Base-by-base conservation (phyloP, 495 filamentous ascomycete species). In the Xylaria bambusicola region DNA sequence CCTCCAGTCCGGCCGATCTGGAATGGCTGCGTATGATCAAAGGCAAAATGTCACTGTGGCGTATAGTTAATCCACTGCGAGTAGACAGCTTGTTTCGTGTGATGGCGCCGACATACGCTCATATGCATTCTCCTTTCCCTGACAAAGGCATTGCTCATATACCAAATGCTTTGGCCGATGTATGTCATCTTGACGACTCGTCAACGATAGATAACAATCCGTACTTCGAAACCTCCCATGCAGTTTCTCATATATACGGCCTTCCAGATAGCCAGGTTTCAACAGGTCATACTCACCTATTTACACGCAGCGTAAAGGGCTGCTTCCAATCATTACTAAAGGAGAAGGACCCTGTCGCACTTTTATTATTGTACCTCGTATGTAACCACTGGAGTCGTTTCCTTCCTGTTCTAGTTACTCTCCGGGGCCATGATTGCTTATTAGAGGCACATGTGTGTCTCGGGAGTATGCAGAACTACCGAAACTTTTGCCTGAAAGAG, bases 291-390 rank as follows among this genome's bases (percentile, higher is more conserved):
- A 48, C 42, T 12, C 12, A 24, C 5, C 17, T 48, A 10, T 56
- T 56, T 9, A 56, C 42, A 27, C 10, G 41, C 6, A 47, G 17
- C 29, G 47, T 56, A 15, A 5, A 27, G 1, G 53, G 53, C 6
- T 7, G 23, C 6, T 80, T 76, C 41, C 60, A 72, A 63, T 41
- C 42, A 0, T 61, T 80, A 46, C 63, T 80, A 8, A 56, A 54
- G 56, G 18, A 51, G 21, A 78, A 61, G 58, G 76, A 81, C 33
- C 75, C 78, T 24, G 45, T 65, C 4, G 75, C 79, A 4, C 68
- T 81, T 0, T 60, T 81, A 60, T 62, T 82, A 62, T 66, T 82
- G 0, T 77, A 73, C 65, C 58, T 78, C n/a, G n/a, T n/a, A n/a
- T n/a, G n/a, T n/a, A n/a, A n/a, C n/a, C n/a, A n/a, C n/a, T n/a